phyloP scores from a whole-genome alignment of 1,139 yeast genomes.

The Zygoascus sp. region DNA sequence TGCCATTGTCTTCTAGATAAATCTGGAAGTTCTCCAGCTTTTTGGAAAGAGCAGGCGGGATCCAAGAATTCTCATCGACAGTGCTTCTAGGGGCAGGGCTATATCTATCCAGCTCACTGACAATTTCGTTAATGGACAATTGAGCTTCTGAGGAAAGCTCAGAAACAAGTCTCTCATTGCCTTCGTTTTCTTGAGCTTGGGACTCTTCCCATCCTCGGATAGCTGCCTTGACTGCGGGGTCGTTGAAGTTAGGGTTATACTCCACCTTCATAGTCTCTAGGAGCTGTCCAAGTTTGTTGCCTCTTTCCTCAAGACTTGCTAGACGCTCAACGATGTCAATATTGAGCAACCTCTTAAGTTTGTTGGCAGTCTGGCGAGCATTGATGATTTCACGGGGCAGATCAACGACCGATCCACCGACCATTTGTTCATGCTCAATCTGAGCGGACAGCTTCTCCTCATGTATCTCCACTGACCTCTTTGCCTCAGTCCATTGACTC shows the following conservation, averaged over 20 bases:
- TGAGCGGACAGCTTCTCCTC: constrained; percentile 26
- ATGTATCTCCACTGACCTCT: constrained; percentile 21
- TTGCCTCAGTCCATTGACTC: constrained; percentile 19
- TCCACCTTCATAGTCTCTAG: constrained; percentile 47
- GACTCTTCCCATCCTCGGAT: constrained; percentile 51
- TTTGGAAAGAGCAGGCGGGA: constrained; percentile 12
- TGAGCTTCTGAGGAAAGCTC: constrained; percentile 4
- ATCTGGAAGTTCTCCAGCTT: constrained; percentile 13
- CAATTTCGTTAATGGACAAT: constrained; percentile 1
- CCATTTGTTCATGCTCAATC: constrained; percentile 24
- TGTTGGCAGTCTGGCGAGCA: constrained; percentile 14
- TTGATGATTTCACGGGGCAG: constrained; percentile 17
- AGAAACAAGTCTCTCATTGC: background rate
- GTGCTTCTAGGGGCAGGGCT: constrained; percentile 6
- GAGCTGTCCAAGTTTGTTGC: constrained; percentile 37
- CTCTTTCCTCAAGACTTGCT: constrained; percentile 16
- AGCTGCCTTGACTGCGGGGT: constrained; percentile 76
- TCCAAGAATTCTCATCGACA: constrained; percentile 10
- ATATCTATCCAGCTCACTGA: constrained; percentile 11
- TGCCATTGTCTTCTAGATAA: constrained; percentile 28
- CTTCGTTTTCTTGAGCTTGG: constrained; percentile 17
- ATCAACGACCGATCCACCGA: constrained; percentile 23
- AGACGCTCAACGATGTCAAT: constrained; percentile 7
- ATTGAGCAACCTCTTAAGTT: constrained; percentile 7
- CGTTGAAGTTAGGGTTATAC: constrained; percentile 88